phyloP scores from a whole-genome alignment of 176 grass and related monocot genomes.

The Chloris gayana region DNA sequence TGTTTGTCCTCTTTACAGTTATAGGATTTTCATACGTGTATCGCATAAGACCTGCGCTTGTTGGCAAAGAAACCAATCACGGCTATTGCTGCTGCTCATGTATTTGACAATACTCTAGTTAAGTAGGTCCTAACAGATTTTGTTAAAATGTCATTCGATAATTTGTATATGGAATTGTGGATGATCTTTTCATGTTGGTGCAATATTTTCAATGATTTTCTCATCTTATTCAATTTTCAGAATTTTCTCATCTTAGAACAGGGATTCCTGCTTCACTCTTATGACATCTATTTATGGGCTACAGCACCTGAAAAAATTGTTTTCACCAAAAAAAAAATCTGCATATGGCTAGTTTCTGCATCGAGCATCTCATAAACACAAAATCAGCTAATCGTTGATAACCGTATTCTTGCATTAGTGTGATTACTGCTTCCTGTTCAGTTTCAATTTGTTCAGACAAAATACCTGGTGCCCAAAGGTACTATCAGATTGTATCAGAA shows the following conservation, averaged over 20 bases:
- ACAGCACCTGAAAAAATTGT: not conserved
- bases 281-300: not conserved
- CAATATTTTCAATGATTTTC: no score
- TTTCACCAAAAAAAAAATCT: not conserved
- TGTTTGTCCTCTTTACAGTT: no score
- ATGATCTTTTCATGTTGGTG: no score
- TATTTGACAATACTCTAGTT: no score
- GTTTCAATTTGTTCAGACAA: conserved; percentile 59
- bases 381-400: not conserved
- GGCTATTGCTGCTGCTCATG: no score
- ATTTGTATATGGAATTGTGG: no score
- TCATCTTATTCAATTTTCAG: no score
- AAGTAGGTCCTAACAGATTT: no score
- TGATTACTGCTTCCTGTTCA: conserved; percentile 29
- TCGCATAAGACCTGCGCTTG: no score
- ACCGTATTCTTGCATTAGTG: not conserved
- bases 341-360: not conserved
- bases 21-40: no score
- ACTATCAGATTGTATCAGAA: conserved; percentile 82
- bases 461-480: conserved; percentile 85
- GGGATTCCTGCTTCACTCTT: not conserved
- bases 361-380: conserved; percentile 7
- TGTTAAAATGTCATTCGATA: no score
- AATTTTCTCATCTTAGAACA: not conserved
- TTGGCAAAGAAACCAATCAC: no score